Conservation (phyloP, 345 rosid species). For the Boechera retrofracta region DNA sequence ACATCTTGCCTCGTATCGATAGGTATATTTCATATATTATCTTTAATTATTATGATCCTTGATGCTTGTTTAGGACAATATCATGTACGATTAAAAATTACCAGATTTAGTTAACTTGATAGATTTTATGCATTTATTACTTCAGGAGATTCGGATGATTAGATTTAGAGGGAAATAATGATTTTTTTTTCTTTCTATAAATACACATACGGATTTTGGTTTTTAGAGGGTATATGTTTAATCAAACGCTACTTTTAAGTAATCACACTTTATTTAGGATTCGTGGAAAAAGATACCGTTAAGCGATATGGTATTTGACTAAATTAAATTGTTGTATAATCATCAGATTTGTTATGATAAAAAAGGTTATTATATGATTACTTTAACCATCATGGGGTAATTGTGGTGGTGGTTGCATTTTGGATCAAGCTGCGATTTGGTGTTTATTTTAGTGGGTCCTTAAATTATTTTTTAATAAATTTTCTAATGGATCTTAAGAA, state of each 20-base stretch:
- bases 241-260: slow-evolving; percentile 1
- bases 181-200: too few species aligned
- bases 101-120: slow-evolving; percentile 9
- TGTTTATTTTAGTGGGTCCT: slow-evolving; percentile 35
- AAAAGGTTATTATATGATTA: slow-evolving; percentile 11
- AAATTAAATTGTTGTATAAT: slow-evolving; percentile 29
- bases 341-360: slow-evolving; percentile 18
- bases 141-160: slow-evolving; percentile 33
- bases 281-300: slow-evolving; percentile 16
- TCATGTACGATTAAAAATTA: slow-evolving; percentile 10
- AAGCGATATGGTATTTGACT: slow-evolving; percentile 24
- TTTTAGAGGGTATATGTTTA: too few species aligned
- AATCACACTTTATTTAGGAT: slow-evolving; percentile 7
- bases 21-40: slow-evolving; percentile 50
- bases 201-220: too few species aligned
- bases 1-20: slow-evolving; percentile 71
- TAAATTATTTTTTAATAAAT: neutral
- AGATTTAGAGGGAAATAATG: neutral
- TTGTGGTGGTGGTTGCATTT: slow-evolving; percentile 32
- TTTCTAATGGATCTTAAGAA: slow-evolving; percentile 23
- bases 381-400: slow-evolving; percentile 39
- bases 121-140: slow-evolving; percentile 31
- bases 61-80: neutral
- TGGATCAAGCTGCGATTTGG: slow-evolving; percentile 40
- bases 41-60: slow-evolving; percentile 9